Conservation (phyloP, 169 alveolate species). For the Plasmodium adleri region DNA sequence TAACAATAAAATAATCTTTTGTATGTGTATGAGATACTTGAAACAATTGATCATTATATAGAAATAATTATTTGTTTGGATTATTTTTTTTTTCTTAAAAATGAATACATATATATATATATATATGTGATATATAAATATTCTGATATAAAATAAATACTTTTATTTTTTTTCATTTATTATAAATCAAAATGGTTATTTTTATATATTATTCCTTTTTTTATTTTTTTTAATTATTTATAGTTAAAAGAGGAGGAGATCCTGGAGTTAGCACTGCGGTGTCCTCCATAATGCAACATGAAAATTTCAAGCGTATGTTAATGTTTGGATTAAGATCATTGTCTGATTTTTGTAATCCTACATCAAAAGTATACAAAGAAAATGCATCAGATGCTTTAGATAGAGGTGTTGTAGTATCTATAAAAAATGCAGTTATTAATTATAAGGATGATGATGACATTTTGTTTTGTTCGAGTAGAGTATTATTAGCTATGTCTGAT, state of each 20-base stretch:
- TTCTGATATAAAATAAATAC: not conserved
- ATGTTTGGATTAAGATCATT: conserved; percentile 93
- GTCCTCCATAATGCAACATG: conserved; percentile 92
- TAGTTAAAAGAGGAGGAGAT: conserved; percentile 90
- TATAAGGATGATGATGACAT: conserved; percentile 94
- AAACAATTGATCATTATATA: not conserved
- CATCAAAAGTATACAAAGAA: conserved; percentile 90
- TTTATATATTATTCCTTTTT: not conserved
- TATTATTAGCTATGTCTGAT: conserved; percentile 91
- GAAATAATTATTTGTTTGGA: not conserved
- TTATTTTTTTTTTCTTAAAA: not conserved
- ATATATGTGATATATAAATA: not conserved
- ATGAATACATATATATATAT: conserved; percentile 17
- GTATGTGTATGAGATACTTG: not conserved
- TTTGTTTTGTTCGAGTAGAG: conserved; percentile 85
- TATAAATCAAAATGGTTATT: not conserved
- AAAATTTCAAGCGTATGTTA: conserved; percentile 94
- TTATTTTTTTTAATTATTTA: conserved; percentile 67
- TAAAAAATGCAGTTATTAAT: conserved; percentile 90
- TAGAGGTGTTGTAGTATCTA: conserved; percentile 88
- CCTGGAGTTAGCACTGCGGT: conserved; percentile 95
- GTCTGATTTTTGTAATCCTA: conserved; percentile 92
- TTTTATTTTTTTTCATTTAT: not conserved
- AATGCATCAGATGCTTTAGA: conserved; percentile 93
- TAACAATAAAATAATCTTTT: not conserved